These are phyloP conservation scores for Zostera marina DNA, from an alignment of 116 monocot species.

Conservation along the genomic window DNA sequence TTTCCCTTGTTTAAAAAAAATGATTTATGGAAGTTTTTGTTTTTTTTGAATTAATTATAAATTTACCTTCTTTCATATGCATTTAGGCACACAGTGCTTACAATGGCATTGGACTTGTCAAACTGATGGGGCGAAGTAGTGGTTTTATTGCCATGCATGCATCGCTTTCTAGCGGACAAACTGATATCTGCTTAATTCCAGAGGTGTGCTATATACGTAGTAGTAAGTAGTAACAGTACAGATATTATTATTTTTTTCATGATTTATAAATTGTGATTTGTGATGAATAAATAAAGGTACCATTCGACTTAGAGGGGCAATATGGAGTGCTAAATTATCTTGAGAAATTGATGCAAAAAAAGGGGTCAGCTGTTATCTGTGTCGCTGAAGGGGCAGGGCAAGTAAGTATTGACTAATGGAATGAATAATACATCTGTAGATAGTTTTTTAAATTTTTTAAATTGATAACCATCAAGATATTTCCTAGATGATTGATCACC, in stretches of 20 bases:
- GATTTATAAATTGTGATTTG: neutral
- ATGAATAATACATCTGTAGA: too few species aligned
- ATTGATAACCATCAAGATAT: too few species aligned
- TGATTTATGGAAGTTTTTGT: neutral
- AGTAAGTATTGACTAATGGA: constrained; percentile 7
- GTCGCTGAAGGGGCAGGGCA: constrained; percentile 96
- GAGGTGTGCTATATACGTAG: constrained; percentile 30
- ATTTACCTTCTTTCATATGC: constrained; percentile 3
- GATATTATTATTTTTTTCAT: too few species aligned
- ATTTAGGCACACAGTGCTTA: constrained; percentile 69
- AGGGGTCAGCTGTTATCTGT: constrained; percentile 73
- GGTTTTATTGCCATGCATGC: constrained; percentile 94
- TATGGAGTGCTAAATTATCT: constrained; percentile 67
- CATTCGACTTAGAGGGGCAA: constrained; percentile 66
- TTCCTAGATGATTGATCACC: too few species aligned
- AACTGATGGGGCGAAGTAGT: constrained; percentile 92
- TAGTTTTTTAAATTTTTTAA: too few species aligned
- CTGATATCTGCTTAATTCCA: constrained; percentile 78
- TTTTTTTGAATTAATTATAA: neutral
- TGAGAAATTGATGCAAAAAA: constrained; percentile 52
- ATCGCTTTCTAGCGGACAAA: constrained; percentile 79
- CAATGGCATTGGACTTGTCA: constrained; percentile 82
- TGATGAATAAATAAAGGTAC: constrained; percentile 33
- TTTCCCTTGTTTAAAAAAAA: too few species aligned
- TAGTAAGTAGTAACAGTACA: too few species aligned